Evolutionary conservation across 441 rosid genomes (phyloP), one percentile per base, ranked within the genome.

Genomic region (Gossypium gossypioides): DNA sequence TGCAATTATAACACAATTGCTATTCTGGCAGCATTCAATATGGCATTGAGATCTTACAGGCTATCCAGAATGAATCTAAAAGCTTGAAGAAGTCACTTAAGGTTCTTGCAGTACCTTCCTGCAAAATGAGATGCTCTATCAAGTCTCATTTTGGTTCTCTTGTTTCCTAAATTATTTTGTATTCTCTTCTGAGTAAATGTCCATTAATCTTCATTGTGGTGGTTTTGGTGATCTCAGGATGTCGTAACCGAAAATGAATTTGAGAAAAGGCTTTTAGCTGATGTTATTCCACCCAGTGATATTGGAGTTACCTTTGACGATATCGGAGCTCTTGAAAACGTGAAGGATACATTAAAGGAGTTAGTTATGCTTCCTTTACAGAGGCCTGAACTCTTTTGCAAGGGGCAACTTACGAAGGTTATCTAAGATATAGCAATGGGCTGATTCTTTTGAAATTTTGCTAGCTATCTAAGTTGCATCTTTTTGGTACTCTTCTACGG

Each of bases 341-440:
- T 92, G 73, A 92, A 92, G 84, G 96, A 90, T 77, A 90, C 97
- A 40, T 79, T 92, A 80, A 92, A 90, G 80, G 97, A 92, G 83
- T 84, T 92, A 78, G 97, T 92, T 79, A 92, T 92, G 95, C 97
- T 90, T 79, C 97, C 97, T 72, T 76, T 92, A 70, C 95, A 89
- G 77, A 86, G 97, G 82, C 97, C 97, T 46, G 96, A 92, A 74
- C 87, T 92, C 79, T 92, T 92, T 81, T 89, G 95, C 91, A 92
- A 88, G 79, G 96, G 97, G 74, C 92, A 92, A 74, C 78, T 92
- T 59, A 90, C 97, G 68, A 90, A 92, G 95, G 97, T 92, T 54
- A 40, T 69, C 48, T 48, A 25, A n/a, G 44, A 15, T 71, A 29
- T 15, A 55, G 54, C 68, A 59, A 73, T 60, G 3, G 71, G 63